Conservation (phyloP, 257 asterid genomes). For the Handroanthus guayacan region DNA sequence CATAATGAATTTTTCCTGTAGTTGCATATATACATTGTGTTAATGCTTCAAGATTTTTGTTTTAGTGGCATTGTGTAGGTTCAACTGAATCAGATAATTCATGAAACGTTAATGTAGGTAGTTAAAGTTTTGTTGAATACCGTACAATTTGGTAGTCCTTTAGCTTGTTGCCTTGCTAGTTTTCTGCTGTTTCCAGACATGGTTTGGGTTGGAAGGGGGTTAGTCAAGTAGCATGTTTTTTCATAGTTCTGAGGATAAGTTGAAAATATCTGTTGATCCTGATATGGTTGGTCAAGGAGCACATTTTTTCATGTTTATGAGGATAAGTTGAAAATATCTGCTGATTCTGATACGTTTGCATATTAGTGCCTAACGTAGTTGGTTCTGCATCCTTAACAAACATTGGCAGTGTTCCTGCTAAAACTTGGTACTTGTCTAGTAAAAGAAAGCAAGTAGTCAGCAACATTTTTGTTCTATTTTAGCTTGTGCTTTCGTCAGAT, state of each 20-base stretch:
- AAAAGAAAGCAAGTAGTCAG: not conserved
- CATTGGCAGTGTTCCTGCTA: not conserved
- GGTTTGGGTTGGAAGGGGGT: not conserved
- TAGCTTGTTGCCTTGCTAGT: not conserved
- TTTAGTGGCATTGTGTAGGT: not conserved
- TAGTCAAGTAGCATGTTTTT: not conserved
- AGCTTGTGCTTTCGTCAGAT: not conserved
- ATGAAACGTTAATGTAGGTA: not conserved
- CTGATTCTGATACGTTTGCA: too few relatives aligned
- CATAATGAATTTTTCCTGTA: not conserved
- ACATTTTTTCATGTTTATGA: not conserved
- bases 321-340: not conserved
- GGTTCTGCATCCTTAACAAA: not conserved
- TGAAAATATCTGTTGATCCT: not conserved
- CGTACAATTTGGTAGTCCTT: not conserved
- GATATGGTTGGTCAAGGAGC: too few relatives aligned
- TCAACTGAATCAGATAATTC: not conserved
- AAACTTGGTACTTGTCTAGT: not conserved
- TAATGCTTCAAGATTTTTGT: not conserved
- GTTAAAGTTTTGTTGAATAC: not conserved
- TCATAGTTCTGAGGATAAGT: not conserved
- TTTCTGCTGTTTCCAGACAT: too few relatives aligned
- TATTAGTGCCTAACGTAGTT: not conserved
- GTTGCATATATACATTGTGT: not conserved
- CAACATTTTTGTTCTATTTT: not conserved